Percentiles rank a stretch among this genome's conserved stretches.
phyloP scores from a whole-genome alignment of 179 eudicot genomes.

The Nepenthes alata region DNA sequence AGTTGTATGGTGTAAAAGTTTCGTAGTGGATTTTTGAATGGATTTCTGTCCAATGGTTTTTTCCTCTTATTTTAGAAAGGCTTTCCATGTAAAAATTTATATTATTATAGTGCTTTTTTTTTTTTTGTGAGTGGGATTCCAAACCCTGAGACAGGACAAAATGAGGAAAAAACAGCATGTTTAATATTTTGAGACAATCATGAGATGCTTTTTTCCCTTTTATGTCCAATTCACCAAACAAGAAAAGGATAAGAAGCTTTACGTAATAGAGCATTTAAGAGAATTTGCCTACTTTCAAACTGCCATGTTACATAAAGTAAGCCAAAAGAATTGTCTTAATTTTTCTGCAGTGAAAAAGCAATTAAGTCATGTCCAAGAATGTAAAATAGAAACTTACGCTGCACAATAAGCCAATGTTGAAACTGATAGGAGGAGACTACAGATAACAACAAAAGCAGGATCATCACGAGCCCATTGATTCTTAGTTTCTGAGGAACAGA shows the following conservation, averaged over 20 bases:
- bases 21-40: too few species aligned
- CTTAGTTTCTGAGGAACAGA: constrained; percentile 71
- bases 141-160: neutral
- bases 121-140: too few species aligned
- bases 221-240: too few species aligned
- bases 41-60: too few species aligned
- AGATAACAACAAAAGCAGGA: constrained; percentile 96
- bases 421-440: constrained; percentile 75
- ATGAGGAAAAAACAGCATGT: neutral
- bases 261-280: neutral
- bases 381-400: constrained; percentile 56
- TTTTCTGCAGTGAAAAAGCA: neutral
- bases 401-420: constrained; percentile 79
- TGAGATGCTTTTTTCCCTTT: neutral
- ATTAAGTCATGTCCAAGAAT: neutral
- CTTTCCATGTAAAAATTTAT: too few species aligned
- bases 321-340: neutral
- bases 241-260: neutral
- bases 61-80: too few species aligned
- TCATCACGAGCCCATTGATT: constrained; percentile 99
- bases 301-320: neutral
- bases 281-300: neutral
- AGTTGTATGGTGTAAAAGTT: too few species aligned
- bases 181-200: neutral
- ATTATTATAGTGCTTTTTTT: too few species aligned